Evolutionary conservation across 148 eudicot genomes (phyloP), one percentile per base, ranked within the genome.

Genomic region (Salicornia ramosissima): DNA sequence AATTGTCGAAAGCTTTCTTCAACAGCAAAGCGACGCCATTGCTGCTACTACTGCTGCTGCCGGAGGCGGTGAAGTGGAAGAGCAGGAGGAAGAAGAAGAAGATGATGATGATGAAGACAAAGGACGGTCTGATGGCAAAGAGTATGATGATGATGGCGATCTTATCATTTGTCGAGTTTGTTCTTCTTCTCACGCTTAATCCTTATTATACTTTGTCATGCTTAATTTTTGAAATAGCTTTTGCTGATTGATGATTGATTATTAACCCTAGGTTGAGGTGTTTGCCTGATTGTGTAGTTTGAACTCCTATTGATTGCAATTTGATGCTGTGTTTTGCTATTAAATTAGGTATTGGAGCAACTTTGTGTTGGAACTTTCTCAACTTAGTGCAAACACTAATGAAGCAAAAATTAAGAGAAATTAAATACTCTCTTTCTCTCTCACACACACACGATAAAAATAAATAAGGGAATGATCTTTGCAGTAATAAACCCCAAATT

Each of bases 141-240:
- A 90, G 84, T 88, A 75, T 59, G 96, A 94, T 51, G 96, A 94
- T 46, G 86, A 87, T 1, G 98, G 98, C 51, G 92, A 86, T 72
- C 92, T 87, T 65, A 90, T 94, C 65, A 76, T 94, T 54, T 94
- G 98, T 75, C 82, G 81, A 50, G 97, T 94, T 24, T 72, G 82
- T 80, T 53, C 12, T 42, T 26, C n/a, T 28, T 34, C n/a, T 53
- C 40, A 19, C 19, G 45, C 5, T 65, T 10, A 13, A 12, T 15
- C 61, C 6, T 19, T 46, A 7, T 30, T 65, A n/a, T n/a, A n/a
- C n/a, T n/a, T n/a, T n/a, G n/a, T n/a, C n/a, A n/a, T n/a, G n/a
- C n/a, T n/a, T n/a, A n/a, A n/a, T n/a, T 21, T 49, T 31, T 47
- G 54, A 18, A 50, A 1, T 33, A 6, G 21, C n/a, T 67, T 50